Percentiles rank a stretch among this genome's conserved stretches.
These are phyloP conservation scores for Perkinsus marinus DNA, from an alignment of 169 alveolate genomes.

Conservation along the genomic window DNA sequence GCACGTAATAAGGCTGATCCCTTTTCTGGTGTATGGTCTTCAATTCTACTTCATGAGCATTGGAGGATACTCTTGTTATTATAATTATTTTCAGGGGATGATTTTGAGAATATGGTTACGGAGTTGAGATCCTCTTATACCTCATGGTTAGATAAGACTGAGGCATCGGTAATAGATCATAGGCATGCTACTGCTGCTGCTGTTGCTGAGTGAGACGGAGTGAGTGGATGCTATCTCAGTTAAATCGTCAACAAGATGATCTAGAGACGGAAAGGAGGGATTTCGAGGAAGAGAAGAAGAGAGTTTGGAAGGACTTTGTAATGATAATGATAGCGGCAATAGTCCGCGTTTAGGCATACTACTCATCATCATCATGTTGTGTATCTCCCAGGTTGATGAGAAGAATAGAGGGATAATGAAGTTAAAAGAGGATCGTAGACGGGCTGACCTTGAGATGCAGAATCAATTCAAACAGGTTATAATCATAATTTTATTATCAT, in stretches of 20 bases:
- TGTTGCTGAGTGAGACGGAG: too few relatives aligned
- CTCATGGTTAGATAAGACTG: constrained; percentile 61
- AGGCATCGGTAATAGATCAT: constrained; percentile 28
- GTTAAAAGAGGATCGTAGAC: neutral
- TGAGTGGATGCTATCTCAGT: neutral
- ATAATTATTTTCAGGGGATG: constrained; percentile 26
- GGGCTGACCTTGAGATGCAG: neutral
- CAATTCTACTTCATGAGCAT: too few relatives aligned
- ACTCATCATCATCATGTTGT: too few relatives aligned
- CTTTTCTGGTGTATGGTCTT: too few relatives aligned
- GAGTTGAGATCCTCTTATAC: constrained; percentile 62
- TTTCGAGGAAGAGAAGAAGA: constrained; percentile 23
- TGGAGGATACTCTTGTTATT: too few relatives aligned
- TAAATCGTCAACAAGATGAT: neutral
- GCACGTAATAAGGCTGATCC: too few relatives aligned
- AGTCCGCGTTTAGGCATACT: too few relatives aligned
- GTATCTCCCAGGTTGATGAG: neutral
- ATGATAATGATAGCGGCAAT: constrained; percentile 17
- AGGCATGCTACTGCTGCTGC: too few relatives aligned
- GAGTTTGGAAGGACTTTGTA: constrained; percentile 29
- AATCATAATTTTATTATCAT: too few relatives aligned
- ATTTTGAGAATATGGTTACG: constrained; percentile 64
- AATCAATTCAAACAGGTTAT: neutral
- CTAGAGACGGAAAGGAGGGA: constrained; percentile 20
- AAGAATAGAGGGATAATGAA: neutral